A percentile compares a stretch with the other conserved stretches of the same genome.
Conservation (phyloP, 2,329 filamentous ascomycete species). For the Parasarocladium wereldwijsianum region DNA sequence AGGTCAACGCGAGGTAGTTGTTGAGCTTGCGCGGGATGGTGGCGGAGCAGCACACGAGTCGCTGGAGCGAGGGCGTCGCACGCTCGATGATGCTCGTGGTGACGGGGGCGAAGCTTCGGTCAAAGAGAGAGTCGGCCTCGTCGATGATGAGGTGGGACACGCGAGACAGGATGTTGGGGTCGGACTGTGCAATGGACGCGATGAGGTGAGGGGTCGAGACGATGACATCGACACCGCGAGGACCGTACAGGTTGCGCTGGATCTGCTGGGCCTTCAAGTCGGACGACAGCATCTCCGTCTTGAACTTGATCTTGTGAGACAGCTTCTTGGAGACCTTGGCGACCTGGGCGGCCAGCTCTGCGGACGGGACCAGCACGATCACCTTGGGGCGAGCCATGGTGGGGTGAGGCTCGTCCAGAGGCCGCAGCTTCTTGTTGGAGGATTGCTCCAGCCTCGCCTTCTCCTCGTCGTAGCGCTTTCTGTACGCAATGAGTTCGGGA, state of each 20-base stretch:
- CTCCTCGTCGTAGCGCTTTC: conserved; percentile 38
- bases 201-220: conserved; percentile 83
- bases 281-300: conserved; percentile 68
- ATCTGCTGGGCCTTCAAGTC: conserved; percentile 65
- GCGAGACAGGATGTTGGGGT: conserved; percentile 85
- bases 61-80: conserved; percentile 64
- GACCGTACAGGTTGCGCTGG: conserved; percentile 68
- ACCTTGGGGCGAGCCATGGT: conserved; percentile 68
- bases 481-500: conserved; percentile 39
- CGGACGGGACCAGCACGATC: conserved; percentile 79
- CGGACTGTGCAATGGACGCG: conserved; percentile 71
- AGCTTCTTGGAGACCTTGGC: conserved; percentile 66
- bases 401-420: conserved; percentile 54
- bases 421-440: conserved; percentile 46
- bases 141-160: conserved; percentile 83
- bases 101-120: conserved; percentile 76
- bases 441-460: conserved; percentile 37
- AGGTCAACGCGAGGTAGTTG: conserved; percentile 64
- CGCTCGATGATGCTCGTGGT: conserved; percentile 76
- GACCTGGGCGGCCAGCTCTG: conserved; percentile 84
- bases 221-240: conserved; percentile 69
- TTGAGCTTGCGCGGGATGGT: conserved; percentile 89
- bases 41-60: conserved; percentile 85
- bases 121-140: conserved; percentile 90
- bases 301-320: conserved; percentile 77